Percentiles rank a stretch among this genome's conserved stretches.
Evolutionary conservation across 129 eudicot species (phyloP).

Genomic region (Flaveria bidentis): DNA sequence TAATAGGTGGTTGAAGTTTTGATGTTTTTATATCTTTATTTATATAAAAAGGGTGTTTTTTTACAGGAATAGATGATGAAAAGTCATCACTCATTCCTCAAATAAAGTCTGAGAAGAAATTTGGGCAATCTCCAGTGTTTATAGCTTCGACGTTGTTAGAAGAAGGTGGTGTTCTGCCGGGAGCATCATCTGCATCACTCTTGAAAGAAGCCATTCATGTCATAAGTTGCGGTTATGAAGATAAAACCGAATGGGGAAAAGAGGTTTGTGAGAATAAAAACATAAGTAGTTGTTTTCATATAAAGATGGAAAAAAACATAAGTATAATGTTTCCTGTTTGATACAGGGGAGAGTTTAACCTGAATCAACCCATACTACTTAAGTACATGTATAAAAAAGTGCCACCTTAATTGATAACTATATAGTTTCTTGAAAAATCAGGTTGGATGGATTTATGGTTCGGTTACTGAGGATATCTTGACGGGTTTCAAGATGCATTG

Average conservation of each 20-base stretch:
- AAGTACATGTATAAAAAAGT: not conserved
- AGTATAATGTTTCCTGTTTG: too few relatives aligned
- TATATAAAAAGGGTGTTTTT: not conserved
- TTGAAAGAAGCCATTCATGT: slow-evolving; percentile 74
- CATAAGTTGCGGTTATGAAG: slow-evolving; percentile 78
- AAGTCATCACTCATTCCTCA: slow-evolving; percentile 25
- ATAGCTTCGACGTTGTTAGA: slow-evolving; percentile 62
- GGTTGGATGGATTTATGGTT: slow-evolving; percentile 91
- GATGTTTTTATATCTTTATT: slow-evolving; percentile 3
- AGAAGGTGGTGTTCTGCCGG: slow-evolving; percentile 47
- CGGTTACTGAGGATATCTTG: slow-evolving; percentile 77
- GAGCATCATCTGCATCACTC: slow-evolving; percentile 43
- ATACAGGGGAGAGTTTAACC: not conserved
- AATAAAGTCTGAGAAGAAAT: slow-evolving; percentile 40
- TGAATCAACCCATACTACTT: not conserved
- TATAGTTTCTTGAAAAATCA: slow-evolving; percentile 29
- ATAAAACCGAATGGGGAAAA: slow-evolving; percentile 87
- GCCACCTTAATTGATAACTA: not conserved
- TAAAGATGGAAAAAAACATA: not conserved
- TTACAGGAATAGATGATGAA: slow-evolving; percentile 29
- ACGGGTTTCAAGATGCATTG: slow-evolving; percentile 92
- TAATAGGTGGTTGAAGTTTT: slow-evolving; percentile 3
- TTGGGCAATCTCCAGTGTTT: slow-evolving; percentile 74
- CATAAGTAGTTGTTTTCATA: not conserved
- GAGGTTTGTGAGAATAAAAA: slow-evolving; percentile 46